Percentiles rank a stretch among this genome's conserved stretches.
These are phyloP conservation scores for Xylariaceae sp. DNA, from an alignment of 2,329 filamentous ascomycete genomes.

Conservation along the genomic window DNA sequence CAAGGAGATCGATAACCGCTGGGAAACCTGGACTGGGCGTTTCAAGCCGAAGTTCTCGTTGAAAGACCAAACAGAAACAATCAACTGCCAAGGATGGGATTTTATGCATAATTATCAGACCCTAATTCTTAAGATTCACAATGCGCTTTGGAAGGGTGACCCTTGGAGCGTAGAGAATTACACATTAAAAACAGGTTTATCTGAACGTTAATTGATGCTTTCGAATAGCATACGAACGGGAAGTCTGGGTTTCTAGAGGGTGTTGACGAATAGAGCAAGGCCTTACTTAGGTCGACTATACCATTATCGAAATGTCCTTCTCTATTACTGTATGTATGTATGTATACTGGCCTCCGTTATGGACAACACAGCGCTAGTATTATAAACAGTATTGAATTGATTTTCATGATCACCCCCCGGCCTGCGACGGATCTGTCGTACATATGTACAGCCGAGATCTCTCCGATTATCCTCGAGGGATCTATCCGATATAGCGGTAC, in stretches of 20 bases:
- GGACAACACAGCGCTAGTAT: neutral
- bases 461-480: constrained; percentile 21
- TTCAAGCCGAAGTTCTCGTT: constrained; percentile 12
- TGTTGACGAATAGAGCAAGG: too few species aligned
- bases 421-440: constrained; percentile 19
- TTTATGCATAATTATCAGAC: too few species aligned
- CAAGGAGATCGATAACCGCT: constrained; percentile 11
- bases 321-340: too few species aligned
- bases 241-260: too few species aligned
- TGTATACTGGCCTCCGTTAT: neutral
- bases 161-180: too few species aligned
- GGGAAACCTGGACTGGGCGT: constrained; percentile 1
- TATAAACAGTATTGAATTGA: constrained; percentile 13
- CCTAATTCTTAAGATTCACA: too few species aligned
- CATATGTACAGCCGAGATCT: constrained; percentile 18
- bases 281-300: too few species aligned
- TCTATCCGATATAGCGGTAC: constrained; percentile 24
- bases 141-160: too few species aligned
- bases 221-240: too few species aligned
- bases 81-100: constrained; percentile 10
- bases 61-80: constrained; percentile 13
- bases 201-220: too few species aligned
- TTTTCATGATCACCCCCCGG: constrained; percentile 27
- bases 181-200: too few species aligned
- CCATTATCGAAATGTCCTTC: too few species aligned